These are phyloP conservation scores for Hemisphaericaspora lyxosophila DNA, from an alignment of 1,139 yeast genomes.

Conservation along the genomic window DNA sequence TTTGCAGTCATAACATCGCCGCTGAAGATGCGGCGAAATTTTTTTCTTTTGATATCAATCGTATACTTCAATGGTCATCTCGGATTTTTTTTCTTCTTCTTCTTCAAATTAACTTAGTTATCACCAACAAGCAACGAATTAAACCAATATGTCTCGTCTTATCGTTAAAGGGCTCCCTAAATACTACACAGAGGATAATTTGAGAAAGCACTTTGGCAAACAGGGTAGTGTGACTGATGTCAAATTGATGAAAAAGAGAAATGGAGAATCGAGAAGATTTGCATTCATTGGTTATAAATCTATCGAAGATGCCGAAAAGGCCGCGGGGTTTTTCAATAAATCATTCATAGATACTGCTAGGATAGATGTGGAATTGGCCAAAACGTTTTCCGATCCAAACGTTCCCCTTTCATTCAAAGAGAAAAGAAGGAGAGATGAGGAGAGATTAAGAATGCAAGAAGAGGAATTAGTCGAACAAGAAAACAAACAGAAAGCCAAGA, in stretches of 20 bases:
- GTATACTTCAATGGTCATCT: constrained; percentile 1
- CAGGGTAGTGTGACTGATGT: constrained; percentile 80
- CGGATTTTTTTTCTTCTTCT: constrained; percentile 5
- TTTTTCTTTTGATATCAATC: neutral
- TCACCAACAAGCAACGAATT: too few relatives aligned
- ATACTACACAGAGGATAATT: constrained; percentile 73
- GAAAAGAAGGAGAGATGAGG: constrained; percentile 55
- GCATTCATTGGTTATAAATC: constrained; percentile 87
- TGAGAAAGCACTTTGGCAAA: constrained; percentile 65
- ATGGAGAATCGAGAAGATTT: constrained; percentile 88
- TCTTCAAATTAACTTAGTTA: too few relatives aligned
- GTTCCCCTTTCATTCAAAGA: constrained; percentile 77
- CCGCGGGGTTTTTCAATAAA: constrained; percentile 72
- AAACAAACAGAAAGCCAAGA: constrained; percentile 26
- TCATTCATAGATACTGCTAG: constrained; percentile 82
- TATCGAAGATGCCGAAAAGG: constrained; percentile 70
- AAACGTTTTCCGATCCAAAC: constrained; percentile 76
- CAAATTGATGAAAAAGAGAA: constrained; percentile 72
- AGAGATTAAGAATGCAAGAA: constrained; percentile 55
- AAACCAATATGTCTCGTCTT: constrained; percentile 80
- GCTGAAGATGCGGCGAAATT: constrained; percentile 5
- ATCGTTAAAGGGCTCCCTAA: constrained; percentile 93
- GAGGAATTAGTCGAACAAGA: constrained; percentile 49
- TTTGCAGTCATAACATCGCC: constrained; percentile 1
- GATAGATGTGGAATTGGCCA: constrained; percentile 78